These are phyloP conservation scores for Penicillium diatomitis DNA, from an alignment of 495 filamentous ascomycete genomes.

Conservation along the genomic window DNA sequence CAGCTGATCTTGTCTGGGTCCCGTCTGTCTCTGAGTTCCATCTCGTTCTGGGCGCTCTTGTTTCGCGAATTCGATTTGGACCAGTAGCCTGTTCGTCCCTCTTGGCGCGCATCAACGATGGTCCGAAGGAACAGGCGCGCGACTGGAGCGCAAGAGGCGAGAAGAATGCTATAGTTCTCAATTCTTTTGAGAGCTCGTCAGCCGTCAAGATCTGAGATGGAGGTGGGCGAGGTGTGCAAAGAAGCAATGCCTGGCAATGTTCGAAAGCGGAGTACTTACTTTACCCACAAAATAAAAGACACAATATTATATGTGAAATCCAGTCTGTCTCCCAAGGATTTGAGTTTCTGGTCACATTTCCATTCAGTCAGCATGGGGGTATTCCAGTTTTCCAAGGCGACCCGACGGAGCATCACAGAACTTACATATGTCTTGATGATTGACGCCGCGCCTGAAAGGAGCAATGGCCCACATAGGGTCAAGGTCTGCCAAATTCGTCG, in stretches of 20 bases:
- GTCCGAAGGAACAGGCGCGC: slow-evolving; percentile 24
- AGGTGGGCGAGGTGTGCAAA: too few relatives aligned
- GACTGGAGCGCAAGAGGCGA: slow-evolving; percentile 26
- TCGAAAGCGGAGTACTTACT: slow-evolving; percentile 12
- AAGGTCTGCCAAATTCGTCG: slow-evolving; percentile 29
- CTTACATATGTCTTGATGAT: slow-evolving; percentile 32
- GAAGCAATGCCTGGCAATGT: too few relatives aligned
- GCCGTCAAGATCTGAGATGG: too few relatives aligned
- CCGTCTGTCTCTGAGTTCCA: slow-evolving; percentile 8
- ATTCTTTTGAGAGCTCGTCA: slow-evolving; percentile 10
- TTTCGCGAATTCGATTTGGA: slow-evolving; percentile 13
- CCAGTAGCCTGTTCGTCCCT: slow-evolving; percentile 21
- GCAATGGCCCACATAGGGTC: slow-evolving; percentile 22
- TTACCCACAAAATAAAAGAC: slow-evolving; percentile 28
- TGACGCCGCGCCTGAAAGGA: slow-evolving; percentile 25
- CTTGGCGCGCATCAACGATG: slow-evolving; percentile 15
- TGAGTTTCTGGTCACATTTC: slow-evolving; percentile 16
- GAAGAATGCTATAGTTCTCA: slow-evolving; percentile 30
- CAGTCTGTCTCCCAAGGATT: slow-evolving; percentile 18
- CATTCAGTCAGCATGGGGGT: not conserved
- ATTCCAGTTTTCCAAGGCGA: not conserved
- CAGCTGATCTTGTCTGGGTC: slow-evolving; percentile 7
- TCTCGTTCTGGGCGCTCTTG: slow-evolving; percentile 8
- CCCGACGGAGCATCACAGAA: not conserved
- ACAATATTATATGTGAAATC: slow-evolving; percentile 33